Conservation (phyloP, 2,329 filamentous ascomycete genomes). For the Ophiostoma populinum region DNA sequence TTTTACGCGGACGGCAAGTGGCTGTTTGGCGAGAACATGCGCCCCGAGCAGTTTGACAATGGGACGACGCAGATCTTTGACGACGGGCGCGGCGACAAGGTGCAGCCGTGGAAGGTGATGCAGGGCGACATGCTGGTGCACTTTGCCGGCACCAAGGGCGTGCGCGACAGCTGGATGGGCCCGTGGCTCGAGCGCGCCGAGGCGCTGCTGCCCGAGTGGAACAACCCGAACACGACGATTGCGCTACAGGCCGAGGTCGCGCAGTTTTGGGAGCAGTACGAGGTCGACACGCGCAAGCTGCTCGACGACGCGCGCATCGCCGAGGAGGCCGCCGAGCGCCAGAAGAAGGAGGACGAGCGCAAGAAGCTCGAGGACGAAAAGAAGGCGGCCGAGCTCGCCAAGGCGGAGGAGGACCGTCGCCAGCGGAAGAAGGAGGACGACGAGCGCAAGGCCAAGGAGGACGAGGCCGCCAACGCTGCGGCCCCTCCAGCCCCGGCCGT, state of each 20-base stretch:
- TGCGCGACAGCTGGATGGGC: slow-evolving; percentile 18
- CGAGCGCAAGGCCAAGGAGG: slow-evolving; percentile 2
- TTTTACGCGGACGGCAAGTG: slow-evolving; percentile 15
- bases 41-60: slow-evolving; percentile 14
- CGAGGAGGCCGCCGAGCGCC: slow-evolving; percentile 3
- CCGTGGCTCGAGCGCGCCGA: slow-evolving; percentile 16
- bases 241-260: slow-evolving; percentile 9
- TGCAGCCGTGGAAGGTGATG: slow-evolving; percentile 18
- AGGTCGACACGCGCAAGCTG: slow-evolving; percentile 7
- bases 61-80: slow-evolving; percentile 15
- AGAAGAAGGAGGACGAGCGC: slow-evolving; percentile 7
- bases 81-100: slow-evolving; percentile 13
- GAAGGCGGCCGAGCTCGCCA: slow-evolving; percentile 3
- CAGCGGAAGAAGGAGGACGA: slow-evolving; percentile 8
- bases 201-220: slow-evolving; percentile 15
- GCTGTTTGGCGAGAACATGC: slow-evolving; percentile 16
- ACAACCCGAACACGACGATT: slow-evolving; percentile 12
- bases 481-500: too few relatives aligned
- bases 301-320: slow-evolving; percentile 3
- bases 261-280: slow-evolving; percentile 13
- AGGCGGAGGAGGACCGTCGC: slow-evolving; percentile 1
- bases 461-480: background rate
- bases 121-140: slow-evolving; percentile 16
- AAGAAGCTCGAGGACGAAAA: slow-evolving; percentile 8
- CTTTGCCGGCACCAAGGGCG: slow-evolving; percentile 16